A percentile compares a stretch with the other conserved stretches of the same genome.
Evolutionary conservation across 164 flowering plant species (phyloP).

Genomic region (Magnolia kwangsiensis): DNA sequence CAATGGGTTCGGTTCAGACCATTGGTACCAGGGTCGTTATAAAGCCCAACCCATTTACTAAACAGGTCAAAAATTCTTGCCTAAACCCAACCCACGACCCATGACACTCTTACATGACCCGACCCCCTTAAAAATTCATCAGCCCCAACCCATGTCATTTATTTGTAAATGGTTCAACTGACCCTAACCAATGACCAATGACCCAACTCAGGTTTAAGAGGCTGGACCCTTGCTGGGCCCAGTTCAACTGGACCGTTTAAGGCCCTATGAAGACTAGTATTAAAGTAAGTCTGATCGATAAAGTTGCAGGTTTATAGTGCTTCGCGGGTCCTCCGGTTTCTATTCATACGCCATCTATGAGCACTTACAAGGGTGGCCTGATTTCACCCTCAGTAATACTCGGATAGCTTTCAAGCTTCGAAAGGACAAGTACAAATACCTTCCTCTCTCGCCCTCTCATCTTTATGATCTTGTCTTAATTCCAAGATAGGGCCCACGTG

Average conservation of each 20-base stretch:
- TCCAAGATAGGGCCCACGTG: background rate
- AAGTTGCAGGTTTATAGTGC: constrained; percentile 62
- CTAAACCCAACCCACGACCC: background rate
- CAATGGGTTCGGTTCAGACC: too few species aligned
- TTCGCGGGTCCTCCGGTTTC: constrained; percentile 78
- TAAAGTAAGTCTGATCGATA: too few species aligned
- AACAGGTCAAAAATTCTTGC: too few species aligned
- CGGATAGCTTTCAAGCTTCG: constrained; percentile 82
- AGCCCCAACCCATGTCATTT: background rate
- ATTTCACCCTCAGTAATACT: constrained; percentile 49
- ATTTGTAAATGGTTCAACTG: background rate
- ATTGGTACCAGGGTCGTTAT: too few species aligned
- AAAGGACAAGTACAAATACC: constrained; percentile 64
- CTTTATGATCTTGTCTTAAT: background rate
- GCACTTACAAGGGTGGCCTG: constrained; percentile 83
- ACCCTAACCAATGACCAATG: too few species aligned
- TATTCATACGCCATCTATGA: constrained; percentile 86
- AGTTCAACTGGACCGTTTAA: too few species aligned
- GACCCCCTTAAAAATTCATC: too few species aligned
- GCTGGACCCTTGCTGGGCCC: too few species aligned
- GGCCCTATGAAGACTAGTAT: too few species aligned
- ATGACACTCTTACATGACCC: background rate
- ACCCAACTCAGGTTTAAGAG: too few species aligned
- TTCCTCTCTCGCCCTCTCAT: constrained; percentile 12
- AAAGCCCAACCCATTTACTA: too few species aligned